Evolutionary conservation across 176 grass and related monocot species (phyloP).

Genomic region (Oryza officinalis): DNA sequence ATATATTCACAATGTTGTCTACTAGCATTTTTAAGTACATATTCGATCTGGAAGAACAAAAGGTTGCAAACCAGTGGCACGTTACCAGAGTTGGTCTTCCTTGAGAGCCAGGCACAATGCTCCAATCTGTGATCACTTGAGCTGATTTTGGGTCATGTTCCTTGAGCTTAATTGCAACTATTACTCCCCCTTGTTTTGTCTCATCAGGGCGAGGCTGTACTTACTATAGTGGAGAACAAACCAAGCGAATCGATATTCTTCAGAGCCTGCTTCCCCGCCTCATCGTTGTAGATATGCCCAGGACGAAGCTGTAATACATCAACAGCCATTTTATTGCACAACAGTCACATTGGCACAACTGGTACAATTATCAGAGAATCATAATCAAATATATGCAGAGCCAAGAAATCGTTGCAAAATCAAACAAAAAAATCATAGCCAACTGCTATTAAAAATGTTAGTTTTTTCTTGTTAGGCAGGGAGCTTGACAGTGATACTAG

Average conservation of each 20-base stretch:
- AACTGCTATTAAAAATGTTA: no score
- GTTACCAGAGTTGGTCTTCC: slow-evolving; percentile 77
- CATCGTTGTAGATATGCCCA: slow-evolving; percentile 92
- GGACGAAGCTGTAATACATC: slow-evolving; percentile 59
- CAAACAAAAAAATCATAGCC: no score
- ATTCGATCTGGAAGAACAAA: not conserved
- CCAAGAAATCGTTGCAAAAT: no score
- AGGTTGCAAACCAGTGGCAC: not conserved
- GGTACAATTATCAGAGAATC: no score
- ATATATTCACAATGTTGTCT: not conserved
- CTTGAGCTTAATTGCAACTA: slow-evolving; percentile 93
- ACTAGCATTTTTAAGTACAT: not conserved
- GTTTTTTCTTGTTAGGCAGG: no score
- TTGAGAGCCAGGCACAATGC: slow-evolving; percentile 72
- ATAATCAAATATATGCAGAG: no score
- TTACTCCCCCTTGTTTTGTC: slow-evolving; percentile 88
- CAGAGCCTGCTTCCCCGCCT: slow-evolving; percentile 78
- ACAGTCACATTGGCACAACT: no score
- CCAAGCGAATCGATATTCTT: slow-evolving; percentile 82
- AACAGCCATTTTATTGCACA: no score
- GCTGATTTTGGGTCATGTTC: slow-evolving; percentile 88
- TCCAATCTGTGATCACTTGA: slow-evolving; percentile 95
- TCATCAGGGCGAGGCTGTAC: slow-evolving; percentile 87
- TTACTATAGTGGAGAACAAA: slow-evolving; percentile 87
- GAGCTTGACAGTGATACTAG: no score